Base-by-base conservation (phyloP, 202 grass and related monocot genomes). In the Hordeum pubiflorum region DNA sequence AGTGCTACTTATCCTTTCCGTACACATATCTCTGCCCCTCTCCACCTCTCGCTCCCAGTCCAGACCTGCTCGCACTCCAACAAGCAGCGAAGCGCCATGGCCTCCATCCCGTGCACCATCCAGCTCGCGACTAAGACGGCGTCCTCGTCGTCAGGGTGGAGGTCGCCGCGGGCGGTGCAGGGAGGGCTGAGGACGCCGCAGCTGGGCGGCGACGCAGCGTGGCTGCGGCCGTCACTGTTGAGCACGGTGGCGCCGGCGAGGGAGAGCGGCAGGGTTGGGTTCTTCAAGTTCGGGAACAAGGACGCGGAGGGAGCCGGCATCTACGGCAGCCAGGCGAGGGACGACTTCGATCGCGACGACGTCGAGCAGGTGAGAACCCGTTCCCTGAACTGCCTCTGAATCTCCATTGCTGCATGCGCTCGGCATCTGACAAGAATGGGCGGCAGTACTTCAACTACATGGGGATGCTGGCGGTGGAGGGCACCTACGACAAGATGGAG, bases 381-480 rank as follows among this genome's bases (percentile, higher is more conserved):
- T 11, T 73, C 15, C 24, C 44, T 73, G 12, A 48, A 18, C 40
- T 4, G 66, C 0, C 40, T 10, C 62, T 50, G 46, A 50, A 50
- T 50, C 62, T 32, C 31, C 15, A 7, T 50, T 50, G 14, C 46
- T 50, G 46, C 46, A 50, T 65, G 62, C 62, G 38, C 17, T 62
- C 10, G 10, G n/a, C 36, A 31, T 17, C 11, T 76, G 14, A 77
- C 75, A 75, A 24, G 13, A 33, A 50, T 3, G 60, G 59, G 3
- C 14, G 59, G 75, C 83, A 95, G 96, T 99, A 96, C 79, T 96
- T 96, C 90, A 93, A 99, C 80, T 99, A 99, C 81, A 99, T 96
- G 96, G 96, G 96, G 69, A 99, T 99, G 96, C 92, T 99, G 67
- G 96, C 96, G 75, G 92, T 96, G 71, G 96, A 99, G 61, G 92